Percentiles rank a stretch among this genome's conserved stretches.
These are phyloP conservation scores for Naegleria fowleri DNA, from an alignment of 208 protist genomes.

Conservation along the genomic window DNA sequence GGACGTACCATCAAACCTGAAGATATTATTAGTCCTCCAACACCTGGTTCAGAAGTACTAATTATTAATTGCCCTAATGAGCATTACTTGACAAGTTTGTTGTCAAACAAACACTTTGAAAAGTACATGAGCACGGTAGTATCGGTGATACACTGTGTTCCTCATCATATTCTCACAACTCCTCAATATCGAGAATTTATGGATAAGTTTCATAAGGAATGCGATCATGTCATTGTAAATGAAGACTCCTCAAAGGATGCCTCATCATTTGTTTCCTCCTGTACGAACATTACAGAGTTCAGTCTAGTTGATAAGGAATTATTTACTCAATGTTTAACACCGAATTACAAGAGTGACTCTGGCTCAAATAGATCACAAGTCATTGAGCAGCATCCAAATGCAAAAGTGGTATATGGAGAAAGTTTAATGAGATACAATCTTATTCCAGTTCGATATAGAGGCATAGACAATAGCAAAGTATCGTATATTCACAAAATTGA, in stretches of 20 bases:
- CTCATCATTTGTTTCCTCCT: not conserved
- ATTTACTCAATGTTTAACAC: not conserved
- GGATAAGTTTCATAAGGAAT: not conserved
- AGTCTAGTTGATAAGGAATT: not conserved
- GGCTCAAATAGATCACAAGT: not conserved
- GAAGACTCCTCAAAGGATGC: slow-evolving; percentile 4
- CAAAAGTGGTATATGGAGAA: not conserved
- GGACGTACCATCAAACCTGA: slow-evolving; percentile 10
- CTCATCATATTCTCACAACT: not conserved
- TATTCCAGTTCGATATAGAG: not conserved
- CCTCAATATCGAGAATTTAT: not conserved
- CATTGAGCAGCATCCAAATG: not conserved
- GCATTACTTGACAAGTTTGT: not conserved
- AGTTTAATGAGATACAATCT: not conserved
- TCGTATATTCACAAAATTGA: not conserved
- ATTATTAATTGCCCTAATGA: slow-evolving; percentile 30
- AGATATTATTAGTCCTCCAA: slow-evolving; percentile 12
- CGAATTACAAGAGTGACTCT: not conserved
- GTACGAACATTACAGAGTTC: not conserved
- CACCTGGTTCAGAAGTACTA: not conserved
- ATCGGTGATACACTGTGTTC: not conserved
- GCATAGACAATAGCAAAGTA: not conserved
- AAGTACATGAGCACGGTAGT: not conserved
- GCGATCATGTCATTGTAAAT: slow-evolving; percentile 18
- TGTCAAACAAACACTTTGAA: not conserved